phyloP scores from a whole-genome alignment of 2,329 filamentous ascomycete genomes.

The Ceratocystiopsis minuta region DNA sequence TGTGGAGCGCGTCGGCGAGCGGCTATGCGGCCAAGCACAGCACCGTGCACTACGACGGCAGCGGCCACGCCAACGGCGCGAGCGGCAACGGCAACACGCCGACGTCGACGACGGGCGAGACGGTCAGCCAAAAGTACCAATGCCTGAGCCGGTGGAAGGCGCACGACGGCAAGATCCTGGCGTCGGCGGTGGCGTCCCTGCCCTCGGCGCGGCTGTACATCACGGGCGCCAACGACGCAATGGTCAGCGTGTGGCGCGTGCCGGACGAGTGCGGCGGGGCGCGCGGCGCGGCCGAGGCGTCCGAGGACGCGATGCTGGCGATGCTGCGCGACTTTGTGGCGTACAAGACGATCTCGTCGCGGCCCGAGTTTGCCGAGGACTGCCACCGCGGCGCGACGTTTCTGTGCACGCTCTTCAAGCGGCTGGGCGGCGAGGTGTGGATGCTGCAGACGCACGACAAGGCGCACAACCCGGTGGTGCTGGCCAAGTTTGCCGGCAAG shows the following conservation, averaged over 20 bases:
- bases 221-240: slow-evolving; percentile 84
- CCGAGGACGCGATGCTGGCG: slow-evolving; percentile 43
- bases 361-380: slow-evolving; percentile 72
- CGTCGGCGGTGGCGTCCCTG: slow-evolving; percentile 58
- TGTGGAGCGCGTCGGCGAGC: slow-evolving; percentile 79
- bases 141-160: slow-evolving; percentile 29
- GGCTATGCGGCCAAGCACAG: slow-evolving; percentile 51
- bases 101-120: slow-evolving; percentile 22
- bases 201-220: slow-evolving; percentile 68
- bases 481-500: slow-evolving; percentile 71
- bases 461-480: slow-evolving; percentile 74
- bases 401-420: slow-evolving; percentile 76
- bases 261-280: slow-evolving; percentile 22
- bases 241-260: slow-evolving; percentile 76
- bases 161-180: slow-evolving; percentile 71
- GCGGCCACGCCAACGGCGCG: slow-evolving; percentile 11
- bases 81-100: no score
- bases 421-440: slow-evolving; percentile 74
- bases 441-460: slow-evolving; percentile 70
- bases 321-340: slow-evolving; percentile 74
- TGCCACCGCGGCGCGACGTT: slow-evolving; percentile 87
- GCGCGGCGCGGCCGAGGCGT: slow-evolving; percentile 19
- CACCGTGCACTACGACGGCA: slow-evolving; percentile 44
- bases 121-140: slow-evolving; percentile 33
- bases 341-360: slow-evolving; percentile 80